Conservation (phyloP, 2,329 filamentous ascomycete species). For the Trichoderma pleuroti region DNA sequence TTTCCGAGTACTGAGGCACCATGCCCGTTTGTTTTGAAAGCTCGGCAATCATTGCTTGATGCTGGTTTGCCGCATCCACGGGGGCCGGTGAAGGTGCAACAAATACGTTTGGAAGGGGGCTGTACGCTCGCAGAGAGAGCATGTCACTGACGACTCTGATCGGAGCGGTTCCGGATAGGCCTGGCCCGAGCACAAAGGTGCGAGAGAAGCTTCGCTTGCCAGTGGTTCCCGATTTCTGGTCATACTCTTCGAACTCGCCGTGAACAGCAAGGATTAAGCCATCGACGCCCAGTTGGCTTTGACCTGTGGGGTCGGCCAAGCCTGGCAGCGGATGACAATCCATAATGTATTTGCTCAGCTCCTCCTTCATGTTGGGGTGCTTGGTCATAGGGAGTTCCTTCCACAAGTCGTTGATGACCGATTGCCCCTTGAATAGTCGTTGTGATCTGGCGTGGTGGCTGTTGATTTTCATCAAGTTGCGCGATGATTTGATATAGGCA, state of each 20-base stretch:
- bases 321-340: slow-evolving; percentile 74
- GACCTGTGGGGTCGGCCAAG: slow-evolving; percentile 65
- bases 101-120: slow-evolving; percentile 45
- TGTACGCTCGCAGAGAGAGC: slow-evolving; percentile 67
- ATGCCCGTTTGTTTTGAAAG: slow-evolving; percentile 76
- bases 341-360: slow-evolving; percentile 72
- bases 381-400: slow-evolving; percentile 65
- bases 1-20: slow-evolving; percentile 71
- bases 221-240: slow-evolving; percentile 51
- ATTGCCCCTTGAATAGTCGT: slow-evolving; percentile 60
- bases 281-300: slow-evolving; percentile 64
- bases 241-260: slow-evolving; percentile 77
- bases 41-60: slow-evolving; percentile 69
- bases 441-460: slow-evolving; percentile 57
- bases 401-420: slow-evolving; percentile 65
- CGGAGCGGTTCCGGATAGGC: slow-evolving; percentile 57
- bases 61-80: slow-evolving; percentile 37
- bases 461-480: slow-evolving; percentile 71
- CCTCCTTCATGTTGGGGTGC: slow-evolving; percentile 66
- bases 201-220: slow-evolving; percentile 77
- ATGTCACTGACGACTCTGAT: slow-evolving; percentile 79
- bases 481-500: slow-evolving; percentile 70
- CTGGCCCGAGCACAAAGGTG: slow-evolving; percentile 74
- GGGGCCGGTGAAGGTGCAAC: slow-evolving; percentile 27
- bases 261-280: slow-evolving; percentile 77